Evolutionary conservation across 495 filamentous ascomycete genomes (phyloP).

Genomic region (Trichocladium uniseriatum): DNA sequence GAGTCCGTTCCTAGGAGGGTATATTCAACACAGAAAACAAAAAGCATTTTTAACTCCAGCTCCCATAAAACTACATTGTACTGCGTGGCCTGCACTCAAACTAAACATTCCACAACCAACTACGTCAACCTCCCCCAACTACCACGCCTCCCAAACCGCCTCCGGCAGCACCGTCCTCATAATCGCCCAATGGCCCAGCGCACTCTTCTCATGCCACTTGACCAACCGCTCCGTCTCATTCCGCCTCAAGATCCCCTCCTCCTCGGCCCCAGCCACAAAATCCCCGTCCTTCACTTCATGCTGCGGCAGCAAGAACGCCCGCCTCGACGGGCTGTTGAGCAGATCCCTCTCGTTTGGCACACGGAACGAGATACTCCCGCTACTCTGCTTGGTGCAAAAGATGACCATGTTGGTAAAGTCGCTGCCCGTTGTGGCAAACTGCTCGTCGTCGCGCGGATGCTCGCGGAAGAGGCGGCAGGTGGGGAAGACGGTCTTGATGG

Average conservation of each 20-base stretch:
- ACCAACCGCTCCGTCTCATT: constrained; percentile 52
- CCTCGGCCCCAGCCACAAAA: constrained; percentile 30
- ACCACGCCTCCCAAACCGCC: constrained; percentile 85
- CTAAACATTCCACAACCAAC: too few relatives aligned
- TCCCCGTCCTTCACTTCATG: constrained; percentile 55
- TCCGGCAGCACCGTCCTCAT: constrained; percentile 79
- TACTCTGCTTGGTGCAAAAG: constrained; percentile 51
- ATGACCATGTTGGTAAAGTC: constrained; percentile 90
- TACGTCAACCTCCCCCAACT: too few relatives aligned
- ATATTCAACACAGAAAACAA: too few relatives aligned
- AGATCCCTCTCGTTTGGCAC: constrained; percentile 55
- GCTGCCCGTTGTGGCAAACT: constrained; percentile 31
- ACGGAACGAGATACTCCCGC: constrained; percentile 52
- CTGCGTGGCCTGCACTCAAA: background rate
- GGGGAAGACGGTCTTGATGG: constrained; percentile 64
- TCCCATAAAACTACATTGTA: background rate
- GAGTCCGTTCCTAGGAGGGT: too few relatives aligned
- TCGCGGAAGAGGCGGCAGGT: constrained; percentile 81
- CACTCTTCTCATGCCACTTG: constrained; percentile 62
- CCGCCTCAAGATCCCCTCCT: constrained; percentile 40
- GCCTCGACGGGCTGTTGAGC: constrained; percentile 59
- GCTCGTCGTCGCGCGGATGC: constrained; percentile 39
- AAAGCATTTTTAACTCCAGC: too few relatives aligned
- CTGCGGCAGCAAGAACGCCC: constrained; percentile 60
- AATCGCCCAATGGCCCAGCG: constrained; percentile 78